A percentile compares a stretch with the other conserved stretches of the same genome.
phyloP scores from a whole-genome alignment of 345 rosid species.

The Limnanthes douglasii region DNA sequence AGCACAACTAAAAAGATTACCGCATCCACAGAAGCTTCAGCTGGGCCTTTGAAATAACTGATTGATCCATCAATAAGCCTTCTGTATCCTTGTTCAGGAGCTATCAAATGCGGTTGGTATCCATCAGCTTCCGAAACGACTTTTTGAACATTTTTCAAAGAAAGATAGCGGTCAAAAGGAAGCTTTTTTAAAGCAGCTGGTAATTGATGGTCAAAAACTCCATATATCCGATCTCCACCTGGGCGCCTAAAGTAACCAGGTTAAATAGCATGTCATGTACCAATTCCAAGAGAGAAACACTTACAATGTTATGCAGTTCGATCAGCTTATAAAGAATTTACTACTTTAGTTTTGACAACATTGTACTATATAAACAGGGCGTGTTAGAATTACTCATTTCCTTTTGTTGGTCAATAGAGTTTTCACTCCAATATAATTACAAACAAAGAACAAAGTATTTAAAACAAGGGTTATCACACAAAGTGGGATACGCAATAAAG shows the following conservation, averaged over 20 bases:
- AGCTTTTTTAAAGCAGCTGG: slow-evolving; percentile 99
- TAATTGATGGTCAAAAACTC: slow-evolving; percentile 91
- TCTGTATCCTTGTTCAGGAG: slow-evolving; percentile 99
- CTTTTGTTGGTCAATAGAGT: no score
- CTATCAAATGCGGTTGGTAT: slow-evolving; percentile 98
- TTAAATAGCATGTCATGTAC: background rate
- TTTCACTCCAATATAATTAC: no score
- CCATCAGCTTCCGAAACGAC: slow-evolving; percentile 99
- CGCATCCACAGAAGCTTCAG: slow-evolving; percentile 97
- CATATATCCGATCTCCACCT: slow-evolving; percentile 94
- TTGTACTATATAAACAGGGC: no score
- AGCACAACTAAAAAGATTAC: slow-evolving; percentile 28
- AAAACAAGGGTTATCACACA: no score
- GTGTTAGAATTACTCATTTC: no score
- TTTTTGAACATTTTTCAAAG: slow-evolving; percentile 85
- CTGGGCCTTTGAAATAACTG: slow-evolving; percentile 94
- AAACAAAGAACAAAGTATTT: no score
- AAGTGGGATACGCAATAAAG: no score
- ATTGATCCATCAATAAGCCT: slow-evolving; percentile 97
- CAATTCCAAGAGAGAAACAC: background rate
- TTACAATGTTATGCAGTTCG: slow-evolving; percentile 1
- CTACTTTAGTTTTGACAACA: background rate
- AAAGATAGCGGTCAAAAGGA: slow-evolving; percentile 92
- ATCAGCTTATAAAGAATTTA: no score
- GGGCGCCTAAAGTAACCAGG: slow-evolving; percentile 54